Evolutionary conservation across 352 stramenopile genomes (phyloP), one percentile per base, ranked within the genome.

Genomic region (Pythium periplocum): DNA sequence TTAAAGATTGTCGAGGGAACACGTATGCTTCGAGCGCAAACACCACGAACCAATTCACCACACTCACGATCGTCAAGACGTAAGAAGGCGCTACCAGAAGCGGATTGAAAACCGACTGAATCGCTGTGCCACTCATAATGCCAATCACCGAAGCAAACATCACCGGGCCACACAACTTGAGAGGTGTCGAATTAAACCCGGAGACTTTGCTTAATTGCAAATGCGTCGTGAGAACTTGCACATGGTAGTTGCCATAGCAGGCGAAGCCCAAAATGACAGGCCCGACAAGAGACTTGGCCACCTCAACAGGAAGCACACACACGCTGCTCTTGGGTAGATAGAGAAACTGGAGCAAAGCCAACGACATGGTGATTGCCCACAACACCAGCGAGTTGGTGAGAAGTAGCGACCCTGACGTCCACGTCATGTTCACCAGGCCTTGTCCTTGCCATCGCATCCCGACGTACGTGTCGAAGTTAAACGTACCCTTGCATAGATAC

Each of bases 331-430:
- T 45, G 3, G 30, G 53, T 1, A 67, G 42, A 34, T 49, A 67
- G 10, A 62, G 33, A 31, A 62, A 38, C 31, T 67, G 59, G 2
- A 62, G 47, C 31, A 48, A 32, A 1, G 51, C 44, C 30, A 67
- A 42, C 32, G 48, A 59, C 35, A 59, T 59, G 32, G 49, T 55
- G n/a, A 62, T 37, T 1, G 35, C 45, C 59, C 59, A 67, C 7
- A 67, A 45, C 45, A 67, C 53, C 26, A 67, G 50, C 39, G 53
- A 54, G 54, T 67, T 67, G 59, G 59, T 67, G 11, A 67, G 32
- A 53, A 67, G 58, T 41, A 67, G 56, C 38, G 56, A 57, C 11
- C 45, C 35, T 36, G 45, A 33, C 31, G 3, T 62, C 59, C 59
- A 67, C 12, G 46, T 62, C 59, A 67, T 62, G 12, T 42, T 57